These are phyloP conservation scores for Exophiala oligosperma DNA, from an alignment of 2,329 filamentous ascomycete genomes.

Conservation along the genomic window DNA sequence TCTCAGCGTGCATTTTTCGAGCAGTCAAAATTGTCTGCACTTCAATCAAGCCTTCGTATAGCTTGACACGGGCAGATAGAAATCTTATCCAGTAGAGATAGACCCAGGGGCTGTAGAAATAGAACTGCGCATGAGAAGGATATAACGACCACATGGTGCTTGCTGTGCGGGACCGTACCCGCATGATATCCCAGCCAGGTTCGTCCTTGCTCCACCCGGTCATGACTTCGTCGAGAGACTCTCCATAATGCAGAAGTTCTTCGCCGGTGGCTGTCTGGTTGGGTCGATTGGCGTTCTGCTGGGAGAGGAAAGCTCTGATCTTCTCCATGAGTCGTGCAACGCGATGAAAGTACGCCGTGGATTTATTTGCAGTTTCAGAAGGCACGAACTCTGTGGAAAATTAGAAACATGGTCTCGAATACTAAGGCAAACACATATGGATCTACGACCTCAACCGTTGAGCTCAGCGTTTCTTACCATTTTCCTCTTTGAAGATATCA, in stretches of 20 bases:
- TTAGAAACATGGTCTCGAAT: too few relatives aligned
- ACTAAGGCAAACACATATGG: too few relatives aligned
- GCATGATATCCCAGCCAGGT: slow-evolving; percentile 28
- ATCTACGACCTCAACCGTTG: too few relatives aligned
- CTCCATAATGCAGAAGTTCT: slow-evolving; percentile 18
- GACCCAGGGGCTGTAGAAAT: slow-evolving; percentile 29
- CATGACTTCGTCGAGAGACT: slow-evolving; percentile 23
- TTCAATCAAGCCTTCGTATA: slow-evolving; percentile 28
- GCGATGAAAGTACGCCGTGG: slow-evolving; percentile 24
- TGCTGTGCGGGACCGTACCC: slow-evolving; percentile 11
- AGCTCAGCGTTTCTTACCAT: background rate
- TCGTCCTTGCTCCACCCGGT: slow-evolving; percentile 26
- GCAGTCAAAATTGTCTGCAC: slow-evolving; percentile 9
- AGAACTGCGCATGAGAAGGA: slow-evolving; percentile 23
- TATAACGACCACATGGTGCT: slow-evolving; percentile 29
- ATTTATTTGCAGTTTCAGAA: slow-evolving; percentile 24
- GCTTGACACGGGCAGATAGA: slow-evolving; percentile 28
- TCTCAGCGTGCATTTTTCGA: too few relatives aligned
- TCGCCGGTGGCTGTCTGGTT: background rate
- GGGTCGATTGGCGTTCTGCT: background rate
- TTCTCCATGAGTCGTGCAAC: slow-evolving; percentile 24
- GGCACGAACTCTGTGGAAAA: slow-evolving; percentile 22
- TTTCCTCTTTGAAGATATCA: slow-evolving; percentile 27
- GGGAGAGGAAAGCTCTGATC: slow-evolving; percentile 18
- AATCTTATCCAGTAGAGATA: slow-evolving; percentile 28